Evolutionary conservation across 2,329 filamentous ascomycete species (phyloP).

Genomic region (Chrysoporthe austroafricana): DNA sequence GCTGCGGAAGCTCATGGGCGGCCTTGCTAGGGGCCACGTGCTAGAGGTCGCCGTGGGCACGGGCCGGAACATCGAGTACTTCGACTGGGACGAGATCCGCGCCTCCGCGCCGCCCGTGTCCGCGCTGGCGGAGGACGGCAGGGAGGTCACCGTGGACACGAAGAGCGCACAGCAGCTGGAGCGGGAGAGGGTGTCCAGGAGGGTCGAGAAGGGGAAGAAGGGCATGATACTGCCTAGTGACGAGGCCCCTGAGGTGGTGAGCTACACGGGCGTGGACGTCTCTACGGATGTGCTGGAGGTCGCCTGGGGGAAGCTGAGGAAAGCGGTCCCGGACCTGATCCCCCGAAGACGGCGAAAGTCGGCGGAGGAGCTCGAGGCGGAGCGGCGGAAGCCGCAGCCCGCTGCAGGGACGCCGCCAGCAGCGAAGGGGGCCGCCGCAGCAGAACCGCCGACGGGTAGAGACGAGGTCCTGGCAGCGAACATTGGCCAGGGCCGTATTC

Average conservation of each 20-base stretch:
- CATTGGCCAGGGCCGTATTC: slow-evolving; percentile 31
- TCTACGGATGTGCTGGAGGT: slow-evolving; percentile 64
- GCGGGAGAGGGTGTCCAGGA: slow-evolving; percentile 31
- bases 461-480: slow-evolving; percentile 29
- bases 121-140: slow-evolving; percentile 29
- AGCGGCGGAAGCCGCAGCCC: slow-evolving; percentile 35
- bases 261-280: slow-evolving; percentile 66
- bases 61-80: slow-evolving; percentile 63
- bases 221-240: slow-evolving; percentile 26
- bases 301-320: slow-evolving; percentile 54
- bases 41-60: slow-evolving; percentile 67
- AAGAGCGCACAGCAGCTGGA: slow-evolving; percentile 31
- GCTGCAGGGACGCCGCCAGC: slow-evolving; percentile 15
- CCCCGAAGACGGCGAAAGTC: slow-evolving; percentile 24
- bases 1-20: slow-evolving; percentile 54
- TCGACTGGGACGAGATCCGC: slow-evolving; percentile 55
- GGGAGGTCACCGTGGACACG: slow-evolving; percentile 28
- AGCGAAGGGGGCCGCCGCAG: slow-evolving; percentile 1
- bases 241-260: slow-evolving; percentile 45
- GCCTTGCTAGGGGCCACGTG: slow-evolving; percentile 57
- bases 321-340: slow-evolving; percentile 44
- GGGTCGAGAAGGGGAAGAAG: slow-evolving; percentile 28
- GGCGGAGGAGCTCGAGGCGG: slow-evolving; percentile 2
- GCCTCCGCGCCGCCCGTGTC: slow-evolving; percentile 30
- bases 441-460: slow-evolving; percentile 18